Percentiles rank a stretch among this genome's conserved stretches.
Evolutionary conservation across 1,284 basidiomycete genomes (phyloP).

Genomic region (Heliocybe sulcata): DNA sequence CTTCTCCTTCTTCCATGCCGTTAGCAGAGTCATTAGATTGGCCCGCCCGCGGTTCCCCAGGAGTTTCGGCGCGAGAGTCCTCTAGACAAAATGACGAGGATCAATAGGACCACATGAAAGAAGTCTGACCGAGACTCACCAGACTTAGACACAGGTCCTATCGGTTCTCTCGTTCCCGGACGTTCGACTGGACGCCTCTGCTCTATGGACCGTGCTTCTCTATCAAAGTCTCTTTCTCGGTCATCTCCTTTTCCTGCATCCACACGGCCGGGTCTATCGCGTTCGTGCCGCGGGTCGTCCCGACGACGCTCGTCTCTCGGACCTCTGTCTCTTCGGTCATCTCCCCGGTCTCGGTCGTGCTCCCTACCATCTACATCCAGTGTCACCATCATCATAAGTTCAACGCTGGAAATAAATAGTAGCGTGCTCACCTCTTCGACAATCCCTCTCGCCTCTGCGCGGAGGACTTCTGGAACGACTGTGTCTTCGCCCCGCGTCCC

Average conservation of each 20-base stretch:
- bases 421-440: conserved; percentile 28
- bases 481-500: conserved; percentile 42
- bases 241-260: conserved; percentile 23
- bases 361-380: conserved; percentile 20
- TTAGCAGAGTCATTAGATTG: conserved; percentile 15
- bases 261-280: conserved; percentile 16
- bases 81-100: conserved; percentile 15
- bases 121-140: background rate
- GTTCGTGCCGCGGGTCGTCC: conserved; percentile 21
- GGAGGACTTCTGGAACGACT: conserved; percentile 68
- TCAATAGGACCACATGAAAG: conserved; percentile 1
- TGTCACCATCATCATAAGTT: background rate
- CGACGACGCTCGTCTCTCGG: conserved; percentile 29
- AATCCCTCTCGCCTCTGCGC: conserved; percentile 38
- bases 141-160: background rate
- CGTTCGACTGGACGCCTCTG: conserved; percentile 10
- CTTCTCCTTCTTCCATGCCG: conserved; percentile 52
- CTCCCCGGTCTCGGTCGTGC: conserved; percentile 18
- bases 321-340: conserved; percentile 20
- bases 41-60: background rate
- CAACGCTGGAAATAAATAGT: background rate
- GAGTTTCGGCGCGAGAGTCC: background rate
- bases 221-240: conserved; percentile 16
- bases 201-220: background rate
- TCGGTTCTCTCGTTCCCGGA: conserved; percentile 8